Conservation (phyloP, 129 eudicot species). For the Chrysanthemum makinoi region DNA sequence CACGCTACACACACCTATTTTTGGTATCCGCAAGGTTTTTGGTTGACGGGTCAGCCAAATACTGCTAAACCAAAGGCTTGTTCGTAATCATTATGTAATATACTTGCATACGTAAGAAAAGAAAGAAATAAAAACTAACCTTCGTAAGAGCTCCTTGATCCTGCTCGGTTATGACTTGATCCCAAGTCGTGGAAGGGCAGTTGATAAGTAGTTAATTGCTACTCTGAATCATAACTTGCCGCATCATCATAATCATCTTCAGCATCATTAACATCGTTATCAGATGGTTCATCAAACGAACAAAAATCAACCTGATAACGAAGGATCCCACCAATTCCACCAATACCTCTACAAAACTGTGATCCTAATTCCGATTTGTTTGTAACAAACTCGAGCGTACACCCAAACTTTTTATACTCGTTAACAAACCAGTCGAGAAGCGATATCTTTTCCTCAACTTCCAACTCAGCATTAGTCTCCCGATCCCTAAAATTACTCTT, state of each 20-base stretch:
- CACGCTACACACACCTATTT: no score
- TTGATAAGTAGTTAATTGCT: slow-evolving; percentile 31
- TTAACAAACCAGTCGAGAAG: slow-evolving; percentile 41
- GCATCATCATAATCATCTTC: slow-evolving; percentile 22
- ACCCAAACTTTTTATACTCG: slow-evolving; percentile 37
- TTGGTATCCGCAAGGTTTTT: no score
- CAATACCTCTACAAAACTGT: slow-evolving; percentile 42
- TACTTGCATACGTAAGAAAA: not conserved
- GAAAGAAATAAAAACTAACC: not conserved
- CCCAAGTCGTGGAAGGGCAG: slow-evolving; percentile 28
- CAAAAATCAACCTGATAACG: slow-evolving; percentile 43
- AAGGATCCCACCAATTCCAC: slow-evolving; percentile 47
- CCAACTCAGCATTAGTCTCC: slow-evolving; percentile 33
- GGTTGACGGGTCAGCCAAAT: no score
- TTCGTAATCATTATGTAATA: not conserved
- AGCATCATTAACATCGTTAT: not conserved
- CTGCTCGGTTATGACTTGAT: slow-evolving; percentile 22
- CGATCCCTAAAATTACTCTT: slow-evolving; percentile 35
- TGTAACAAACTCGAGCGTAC: slow-evolving; percentile 42
- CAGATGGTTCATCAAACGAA: slow-evolving; percentile 37
- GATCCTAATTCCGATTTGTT: slow-evolving; percentile 45
- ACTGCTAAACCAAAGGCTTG: no score
- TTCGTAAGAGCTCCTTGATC: slow-evolving; percentile 12
- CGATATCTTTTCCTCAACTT: slow-evolving; percentile 32
- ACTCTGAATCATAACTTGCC: slow-evolving; percentile 39